A percentile compares a stretch with the other conserved stretches of the same genome.
phyloP scores from a whole-genome alignment of 495 filamentous ascomycete species.

The Xylaria sp. region DNA sequence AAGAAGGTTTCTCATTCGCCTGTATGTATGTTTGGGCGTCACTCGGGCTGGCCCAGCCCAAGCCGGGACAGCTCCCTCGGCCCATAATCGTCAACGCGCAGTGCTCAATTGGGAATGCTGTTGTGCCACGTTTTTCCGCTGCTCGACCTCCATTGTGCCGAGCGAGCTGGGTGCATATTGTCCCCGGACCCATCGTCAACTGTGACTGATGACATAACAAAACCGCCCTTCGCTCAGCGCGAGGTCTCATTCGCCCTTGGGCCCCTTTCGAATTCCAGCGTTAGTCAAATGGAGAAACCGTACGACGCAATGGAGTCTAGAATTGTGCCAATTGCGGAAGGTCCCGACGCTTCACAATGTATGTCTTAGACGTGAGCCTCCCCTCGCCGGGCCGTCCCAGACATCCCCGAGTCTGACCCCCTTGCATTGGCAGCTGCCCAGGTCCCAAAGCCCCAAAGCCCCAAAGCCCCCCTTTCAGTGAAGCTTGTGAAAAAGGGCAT shows the following conservation, averaged over 20 bases:
- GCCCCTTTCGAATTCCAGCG: constrained; percentile 30
- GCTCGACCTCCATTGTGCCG: constrained; percentile 6
- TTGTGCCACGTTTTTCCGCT: constrained; percentile 26
- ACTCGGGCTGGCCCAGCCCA: constrained; percentile 19
- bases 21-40: constrained; percentile 13
- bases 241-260: constrained; percentile 19
- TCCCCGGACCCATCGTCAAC: constrained; percentile 4
- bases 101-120: constrained; percentile 19
- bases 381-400: constrained; percentile 29
- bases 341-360: constrained; percentile 33
- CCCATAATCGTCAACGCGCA: constrained; percentile 18
- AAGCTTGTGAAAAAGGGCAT: neutral
- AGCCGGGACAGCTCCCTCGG: constrained; percentile 15
- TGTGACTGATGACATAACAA: neutral
- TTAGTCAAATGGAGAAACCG: constrained; percentile 2
- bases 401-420: constrained; percentile 29
- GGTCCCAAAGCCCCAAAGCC: no score
- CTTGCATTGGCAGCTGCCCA: constrained; percentile 27
- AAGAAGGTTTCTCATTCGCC: constrained; percentile 14
- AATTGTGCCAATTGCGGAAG: constrained; percentile 41
- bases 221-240: constrained; percentile 10
- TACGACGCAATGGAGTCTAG: constrained; percentile 25
- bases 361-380: constrained; percentile 30
- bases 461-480: neutral
- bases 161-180: constrained; percentile 2